These are phyloP conservation scores for Barbarea vulgaris DNA, from an alignment of 345 rosid species.

Conservation along the genomic window DNA sequence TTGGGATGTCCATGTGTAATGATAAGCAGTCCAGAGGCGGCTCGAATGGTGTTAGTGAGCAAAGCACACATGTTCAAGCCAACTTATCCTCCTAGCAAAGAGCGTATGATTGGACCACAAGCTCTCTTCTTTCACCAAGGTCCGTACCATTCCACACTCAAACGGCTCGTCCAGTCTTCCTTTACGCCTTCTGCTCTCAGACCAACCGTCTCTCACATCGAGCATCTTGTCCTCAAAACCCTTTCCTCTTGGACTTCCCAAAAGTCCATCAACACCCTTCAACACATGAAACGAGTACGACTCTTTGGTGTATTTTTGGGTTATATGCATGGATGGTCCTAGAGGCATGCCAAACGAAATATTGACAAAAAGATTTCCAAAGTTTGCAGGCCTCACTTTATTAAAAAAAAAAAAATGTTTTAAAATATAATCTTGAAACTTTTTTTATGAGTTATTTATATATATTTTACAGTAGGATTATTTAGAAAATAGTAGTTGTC, in stretches of 20 bases:
- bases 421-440: not conserved
- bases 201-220: slow-evolving; percentile 68
- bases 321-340: slow-evolving; percentile 28
- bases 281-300: slow-evolving; percentile 84
- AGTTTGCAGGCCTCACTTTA: slow-evolving; percentile 21
- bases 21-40: slow-evolving; percentile 91
- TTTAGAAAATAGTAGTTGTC: not conserved
- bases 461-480: not conserved
- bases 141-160: slow-evolving; percentile 67
- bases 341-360: slow-evolving; percentile 10
- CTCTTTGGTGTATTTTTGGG: slow-evolving; percentile 32
- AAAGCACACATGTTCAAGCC: slow-evolving; percentile 83
- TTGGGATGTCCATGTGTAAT: slow-evolving; percentile 97
- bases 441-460: not conserved
- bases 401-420: not conserved
- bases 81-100: slow-evolving; percentile 89
- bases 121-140: slow-evolving; percentile 94
- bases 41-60: slow-evolving; percentile 65
- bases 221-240: slow-evolving; percentile 56
- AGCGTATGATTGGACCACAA: slow-evolving; percentile 81
- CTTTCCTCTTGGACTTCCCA: slow-evolving; percentile 62
- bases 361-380: slow-evolving; percentile 10
- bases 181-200: slow-evolving; percentile 71
- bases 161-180: slow-evolving; percentile 72
- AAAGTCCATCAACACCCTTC: slow-evolving; percentile 65